A percentile compares a stretch with the other conserved stretches of the same genome.
Conservation (phyloP, 176 grass and related monocot species). For the Oryza nivara region DNA sequence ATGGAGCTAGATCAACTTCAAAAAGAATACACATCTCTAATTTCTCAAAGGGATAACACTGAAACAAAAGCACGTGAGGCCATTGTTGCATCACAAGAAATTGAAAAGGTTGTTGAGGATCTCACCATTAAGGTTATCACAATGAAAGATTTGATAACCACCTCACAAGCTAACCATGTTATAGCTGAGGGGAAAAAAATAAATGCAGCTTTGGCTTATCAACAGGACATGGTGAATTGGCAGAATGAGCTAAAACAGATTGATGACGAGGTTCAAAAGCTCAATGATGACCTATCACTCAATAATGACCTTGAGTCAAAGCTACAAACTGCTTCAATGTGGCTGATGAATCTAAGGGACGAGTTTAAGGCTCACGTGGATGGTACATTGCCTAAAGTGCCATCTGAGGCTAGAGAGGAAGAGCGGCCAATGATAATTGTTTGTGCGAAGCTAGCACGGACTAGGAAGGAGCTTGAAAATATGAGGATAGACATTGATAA, state of each 20-base stretch:
- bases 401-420: conserved; percentile 2
- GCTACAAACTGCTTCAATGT: conserved; percentile 46
- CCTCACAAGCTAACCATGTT: conserved; percentile 63
- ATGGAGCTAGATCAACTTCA: conserved; percentile 63
- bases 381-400: conserved; percentile 20
- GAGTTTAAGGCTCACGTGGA: conserved; percentile 56
- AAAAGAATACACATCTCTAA: conserved; percentile 57
- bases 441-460: conserved; percentile 16
- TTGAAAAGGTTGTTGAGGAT: conserved; percentile 62
- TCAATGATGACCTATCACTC: conserved; percentile 38
- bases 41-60: conserved; percentile 51
- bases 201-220: conserved; percentile 55
- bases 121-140: conserved; percentile 63
- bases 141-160: conserved; percentile 57
- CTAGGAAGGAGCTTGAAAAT: conserved; percentile 62
- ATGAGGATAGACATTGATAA: conserved; percentile 59
- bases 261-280: conserved; percentile 52
- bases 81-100: conserved; percentile 45
- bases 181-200: conserved; percentile 67
- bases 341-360: conserved; percentile 50
- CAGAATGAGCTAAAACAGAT: conserved; percentile 69
- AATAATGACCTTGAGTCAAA: conserved; percentile 63
- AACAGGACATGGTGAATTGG: conserved; percentile 58
- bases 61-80: conserved; percentile 53
- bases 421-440: background rate